Evolutionary conservation across 2,329 filamentous ascomycete genomes (phyloP).

Genomic region (Fusarium multiceps): DNA sequence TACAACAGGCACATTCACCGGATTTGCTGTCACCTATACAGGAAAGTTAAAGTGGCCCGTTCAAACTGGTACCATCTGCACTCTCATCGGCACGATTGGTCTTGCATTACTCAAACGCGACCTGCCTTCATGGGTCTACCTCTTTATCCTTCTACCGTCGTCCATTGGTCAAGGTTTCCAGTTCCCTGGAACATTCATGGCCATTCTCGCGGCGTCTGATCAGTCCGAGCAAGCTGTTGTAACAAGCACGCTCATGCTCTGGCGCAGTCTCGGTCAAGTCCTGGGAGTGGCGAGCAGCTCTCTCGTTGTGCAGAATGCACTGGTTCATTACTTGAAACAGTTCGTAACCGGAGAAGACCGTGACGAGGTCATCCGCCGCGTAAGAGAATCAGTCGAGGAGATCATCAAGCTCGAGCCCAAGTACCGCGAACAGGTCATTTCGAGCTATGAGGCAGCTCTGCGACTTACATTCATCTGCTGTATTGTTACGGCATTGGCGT

Average conservation of each 20-base stretch:
- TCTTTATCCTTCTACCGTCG: conserved; percentile 66
- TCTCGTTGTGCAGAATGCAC: conserved; percentile 77
- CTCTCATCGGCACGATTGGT: conserved; percentile 62
- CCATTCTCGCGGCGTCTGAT: conserved; percentile 68
- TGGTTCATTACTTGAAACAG: conserved; percentile 68
- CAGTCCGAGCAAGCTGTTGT: conserved; percentile 75
- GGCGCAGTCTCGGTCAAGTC: conserved; percentile 77
- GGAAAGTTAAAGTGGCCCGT: conserved; percentile 70
- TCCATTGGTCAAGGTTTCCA: conserved; percentile 71
- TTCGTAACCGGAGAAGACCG: conserved; percentile 71
- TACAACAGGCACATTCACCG: conserved; percentile 65
- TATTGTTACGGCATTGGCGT: conserved; percentile 59
- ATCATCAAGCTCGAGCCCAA: conserved; percentile 57
- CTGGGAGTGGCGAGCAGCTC: conserved; percentile 79
- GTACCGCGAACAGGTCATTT: conserved; percentile 66
- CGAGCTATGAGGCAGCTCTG: conserved; percentile 65
- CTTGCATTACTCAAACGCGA: conserved; percentile 62
- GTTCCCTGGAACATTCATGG: conserved; percentile 73
- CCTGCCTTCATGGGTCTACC: conserved; percentile 64
- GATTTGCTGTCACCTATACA: conserved; percentile 71
- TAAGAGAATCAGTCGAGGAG: conserved; percentile 66
- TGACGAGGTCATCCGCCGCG: conserved; percentile 62
- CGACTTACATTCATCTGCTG: conserved; percentile 59
- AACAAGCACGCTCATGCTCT: conserved; percentile 76
- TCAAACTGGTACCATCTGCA: conserved; percentile 59